Evolutionary conservation across 495 filamentous ascomycete species (phyloP), one percentile per base, ranked within the genome.

Genomic region (Penicillium ucsense): DNA sequence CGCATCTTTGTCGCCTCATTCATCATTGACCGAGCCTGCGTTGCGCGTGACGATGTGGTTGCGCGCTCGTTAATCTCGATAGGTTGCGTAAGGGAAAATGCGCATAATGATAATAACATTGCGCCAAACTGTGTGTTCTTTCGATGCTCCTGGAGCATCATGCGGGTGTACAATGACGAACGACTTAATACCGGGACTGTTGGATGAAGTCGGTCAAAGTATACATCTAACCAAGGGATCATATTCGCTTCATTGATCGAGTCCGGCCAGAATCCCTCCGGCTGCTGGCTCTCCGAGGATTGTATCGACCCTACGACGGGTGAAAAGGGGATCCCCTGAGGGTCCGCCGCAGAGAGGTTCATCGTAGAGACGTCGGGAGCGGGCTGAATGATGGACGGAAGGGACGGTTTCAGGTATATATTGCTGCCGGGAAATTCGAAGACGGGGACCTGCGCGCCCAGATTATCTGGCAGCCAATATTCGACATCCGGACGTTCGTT

Each of bases 11-110:
- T 66, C 3, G 83, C 81, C 64, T 92, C 88, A 45, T 89, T 78
- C 64, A 94, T 77, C 52, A 94, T 71, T 37, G 68, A 72, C 8
- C 65, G 60, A 11, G 71, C 66, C 7, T 83, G 82, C 34, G 77
- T 72, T 12, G 71, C 72, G 63, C 74, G 64, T 1, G 66, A 70
- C 0, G 62, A 67, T 3, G 66, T 63, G 0, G 68, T 68, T 0
- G 68, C 62, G 3, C 63, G 64, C 45, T 71, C 68, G 29, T 65
- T 62, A 3, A 79, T 67, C 29, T 72, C 65, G 47, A 90, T 88
- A 0, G 88, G 88, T 54, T 94, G 89, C 8, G 89, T 88, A 64
- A 89, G 77, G 59, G 89, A 85, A 63, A 87, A 92, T 9, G 85
- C 86, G 55, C 85, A 91, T 6, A 94, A 63, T 8, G 88, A 82